These are phyloP conservation scores for Talaromyces sp. DNA, from an alignment of 2,329 filamentous ascomycete genomes.

Conservation along the genomic window DNA sequence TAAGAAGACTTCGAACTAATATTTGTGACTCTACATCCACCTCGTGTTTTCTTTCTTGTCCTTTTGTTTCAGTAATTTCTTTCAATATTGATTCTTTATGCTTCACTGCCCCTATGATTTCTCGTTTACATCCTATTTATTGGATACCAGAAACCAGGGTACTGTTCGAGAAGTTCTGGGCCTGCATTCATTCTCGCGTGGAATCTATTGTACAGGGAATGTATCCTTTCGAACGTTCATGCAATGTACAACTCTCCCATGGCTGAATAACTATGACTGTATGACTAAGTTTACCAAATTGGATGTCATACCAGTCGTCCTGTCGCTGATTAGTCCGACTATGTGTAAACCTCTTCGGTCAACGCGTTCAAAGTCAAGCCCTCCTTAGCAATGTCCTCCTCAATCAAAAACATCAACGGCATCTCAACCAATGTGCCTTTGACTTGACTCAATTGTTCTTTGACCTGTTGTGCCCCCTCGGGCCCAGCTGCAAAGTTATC, in stretches of 20 bases:
- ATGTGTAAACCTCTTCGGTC: constrained; percentile 71
- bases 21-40: background rate
- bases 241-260: background rate
- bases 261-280: background rate
- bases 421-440: constrained; percentile 79
- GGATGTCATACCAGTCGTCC: background rate
- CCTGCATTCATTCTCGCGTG: background rate
- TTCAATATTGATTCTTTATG: background rate
- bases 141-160: background rate
- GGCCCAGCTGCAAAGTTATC: constrained; percentile 63
- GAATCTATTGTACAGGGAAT: background rate
- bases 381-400: constrained; percentile 81
- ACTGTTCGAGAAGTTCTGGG: background rate
- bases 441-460: constrained; percentile 64
- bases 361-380: constrained; percentile 69
- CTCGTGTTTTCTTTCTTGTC: background rate
- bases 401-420: constrained; percentile 81
- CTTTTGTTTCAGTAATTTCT: background rate
- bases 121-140: background rate
- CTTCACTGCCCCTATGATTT: background rate
- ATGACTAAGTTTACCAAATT: background rate
- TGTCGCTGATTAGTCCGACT: background rate
- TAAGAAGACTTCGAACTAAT: constrained; percentile 1
- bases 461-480: constrained; percentile 68
- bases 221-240: background rate